These are phyloP conservation scores for Candida ortonii DNA, from an alignment of 805 yeast genomes.

Conservation along the genomic window DNA sequence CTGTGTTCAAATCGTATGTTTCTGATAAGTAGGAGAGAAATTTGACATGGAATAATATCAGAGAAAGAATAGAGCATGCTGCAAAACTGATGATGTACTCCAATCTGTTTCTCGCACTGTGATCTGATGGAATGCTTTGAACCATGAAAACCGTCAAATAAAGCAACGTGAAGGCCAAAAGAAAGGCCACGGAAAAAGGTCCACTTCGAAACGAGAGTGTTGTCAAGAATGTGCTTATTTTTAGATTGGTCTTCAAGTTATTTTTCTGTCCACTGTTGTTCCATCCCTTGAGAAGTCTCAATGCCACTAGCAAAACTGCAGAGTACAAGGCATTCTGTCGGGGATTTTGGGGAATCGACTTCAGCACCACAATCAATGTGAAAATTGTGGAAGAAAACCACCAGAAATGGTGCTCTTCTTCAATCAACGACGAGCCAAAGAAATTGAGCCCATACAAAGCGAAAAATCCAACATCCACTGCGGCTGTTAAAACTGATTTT, in stretches of 20 bases:
- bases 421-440: slow-evolving; percentile 87
- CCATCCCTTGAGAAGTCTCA: slow-evolving; percentile 77
- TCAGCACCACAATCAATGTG: slow-evolving; percentile 13
- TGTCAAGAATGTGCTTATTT: slow-evolving; percentile 44
- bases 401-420: slow-evolving; percentile 97
- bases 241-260: slow-evolving; percentile 43
- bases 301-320: slow-evolving; percentile 28
- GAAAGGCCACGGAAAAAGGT: slow-evolving; percentile 18
- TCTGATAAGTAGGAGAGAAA: slow-evolving; percentile 28
- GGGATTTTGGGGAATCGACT: slow-evolving; percentile 12
- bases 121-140: background rate
- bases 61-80: slow-evolving; percentile 42
- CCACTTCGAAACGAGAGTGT: slow-evolving; percentile 20
- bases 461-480: slow-evolving; percentile 29
- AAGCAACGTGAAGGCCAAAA: slow-evolving; percentile 20
- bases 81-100: slow-evolving; percentile 38
- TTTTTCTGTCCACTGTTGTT: slow-evolving; percentile 87
- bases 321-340: slow-evolving; percentile 15
- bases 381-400: slow-evolving; percentile 64
- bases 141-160: slow-evolving; percentile 13
- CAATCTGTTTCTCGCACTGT: no score
- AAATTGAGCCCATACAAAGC: slow-evolving; percentile 48
- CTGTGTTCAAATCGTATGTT: slow-evolving; percentile 24
- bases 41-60: slow-evolving; percentile 26
- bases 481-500: slow-evolving; percentile 14